These are phyloP conservation scores for Pharus latifolius DNA, from an alignment of 176 grass and related monocot species.

Conservation along the genomic window DNA sequence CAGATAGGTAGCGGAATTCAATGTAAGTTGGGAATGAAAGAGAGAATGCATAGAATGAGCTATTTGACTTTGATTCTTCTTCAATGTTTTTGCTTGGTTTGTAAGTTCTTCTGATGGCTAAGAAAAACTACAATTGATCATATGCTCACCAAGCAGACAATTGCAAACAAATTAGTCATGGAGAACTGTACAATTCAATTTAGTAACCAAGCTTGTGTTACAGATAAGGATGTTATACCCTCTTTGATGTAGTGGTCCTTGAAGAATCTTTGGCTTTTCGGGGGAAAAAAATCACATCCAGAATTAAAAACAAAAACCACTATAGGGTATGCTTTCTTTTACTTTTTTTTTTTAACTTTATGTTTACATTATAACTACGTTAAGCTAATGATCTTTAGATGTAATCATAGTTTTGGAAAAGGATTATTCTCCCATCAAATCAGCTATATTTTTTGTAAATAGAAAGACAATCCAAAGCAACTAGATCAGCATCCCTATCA, in stretches of 20 bases:
- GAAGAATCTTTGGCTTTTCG: slow-evolving; percentile 30
- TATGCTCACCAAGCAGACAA: not conserved
- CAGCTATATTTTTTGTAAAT: not conserved
- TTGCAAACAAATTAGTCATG: not conserved
- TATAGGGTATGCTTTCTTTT: not conserved
- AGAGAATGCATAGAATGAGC: slow-evolving; percentile 18
- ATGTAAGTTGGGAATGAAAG: slow-evolving; percentile 32
- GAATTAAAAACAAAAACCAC: not conserved
- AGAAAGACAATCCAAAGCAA: not conserved
- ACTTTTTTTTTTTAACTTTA: slow-evolving; percentile 12
- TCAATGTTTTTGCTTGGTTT: not conserved
- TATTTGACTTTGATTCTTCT: not conserved
- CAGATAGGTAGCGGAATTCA: slow-evolving; percentile 22
- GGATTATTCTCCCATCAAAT: slow-evolving; percentile 9
- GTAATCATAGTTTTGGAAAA: slow-evolving; percentile 9
- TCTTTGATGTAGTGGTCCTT: slow-evolving; percentile 41
- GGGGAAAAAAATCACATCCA: slow-evolving; percentile 8
- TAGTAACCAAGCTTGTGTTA: not conserved
- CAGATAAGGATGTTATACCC: slow-evolving; percentile 44
- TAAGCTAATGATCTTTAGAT: slow-evolving; percentile 21
- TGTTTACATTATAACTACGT: slow-evolving; percentile 13
- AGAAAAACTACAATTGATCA: not conserved
- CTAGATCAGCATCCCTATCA: not conserved
- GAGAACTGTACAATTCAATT: not conserved
- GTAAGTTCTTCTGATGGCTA: not conserved